Conservation (phyloP, 306 rosid genomes). For the Ormosia semicastrata region DNA sequence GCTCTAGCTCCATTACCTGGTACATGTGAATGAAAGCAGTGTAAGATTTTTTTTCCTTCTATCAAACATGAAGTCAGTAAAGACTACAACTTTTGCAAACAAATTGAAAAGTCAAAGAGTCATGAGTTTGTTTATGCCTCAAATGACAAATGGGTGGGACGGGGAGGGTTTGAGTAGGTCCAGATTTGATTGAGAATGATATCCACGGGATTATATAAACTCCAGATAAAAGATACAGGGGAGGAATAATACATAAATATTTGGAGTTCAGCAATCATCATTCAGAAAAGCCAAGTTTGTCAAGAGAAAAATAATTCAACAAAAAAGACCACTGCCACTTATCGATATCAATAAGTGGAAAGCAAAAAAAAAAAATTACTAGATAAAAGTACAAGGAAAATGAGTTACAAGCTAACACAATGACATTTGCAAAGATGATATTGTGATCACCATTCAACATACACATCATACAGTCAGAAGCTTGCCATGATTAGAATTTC, state of each 20-base stretch:
- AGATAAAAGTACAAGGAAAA: not conserved
- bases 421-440: slow-evolving; percentile 6
- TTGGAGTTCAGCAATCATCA: not conserved
- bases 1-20: slow-evolving; percentile 87
- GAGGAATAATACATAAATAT: slow-evolving; percentile 1
- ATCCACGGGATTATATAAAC: not conserved
- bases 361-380: not conserved
- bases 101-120: not conserved
- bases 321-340: not conserved
- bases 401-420: not conserved
- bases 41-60: not conserved
- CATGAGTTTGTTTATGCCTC: not conserved
- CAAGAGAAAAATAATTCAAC: slow-evolving; percentile 6
- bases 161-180: not conserved
- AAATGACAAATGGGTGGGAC: not conserved
- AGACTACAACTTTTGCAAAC: slow-evolving; percentile 2
- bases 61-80: not conserved
- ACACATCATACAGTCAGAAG: not conserved
- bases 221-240: not conserved
- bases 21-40: slow-evolving; percentile 7
- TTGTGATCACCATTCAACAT: slow-evolving; percentile 13
- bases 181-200: not conserved
- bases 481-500: not conserved
- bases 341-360: not conserved
- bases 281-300: not conserved